These are phyloP conservation scores for Debaryomyces singareniensis DNA, from an alignment of 1,139 yeast species.

Conservation along the genomic window DNA sequence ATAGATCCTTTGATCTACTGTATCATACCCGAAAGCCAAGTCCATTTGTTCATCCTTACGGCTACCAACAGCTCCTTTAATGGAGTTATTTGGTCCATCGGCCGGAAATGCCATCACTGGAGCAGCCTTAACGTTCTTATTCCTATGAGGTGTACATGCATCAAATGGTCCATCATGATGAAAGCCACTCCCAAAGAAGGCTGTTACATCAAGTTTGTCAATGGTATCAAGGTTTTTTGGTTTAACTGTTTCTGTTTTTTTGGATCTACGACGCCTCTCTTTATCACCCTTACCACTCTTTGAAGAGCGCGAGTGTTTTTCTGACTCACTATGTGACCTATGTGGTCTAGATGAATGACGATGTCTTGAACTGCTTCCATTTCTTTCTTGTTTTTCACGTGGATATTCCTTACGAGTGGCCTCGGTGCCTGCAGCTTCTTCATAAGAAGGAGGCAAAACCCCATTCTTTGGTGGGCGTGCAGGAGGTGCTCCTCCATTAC, in stretches of 20 bases:
- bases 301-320: constrained; percentile 5
- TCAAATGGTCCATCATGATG: constrained; percentile 99
- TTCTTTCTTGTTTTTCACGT: constrained; percentile 34
- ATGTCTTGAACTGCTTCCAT: constrained; percentile 14
- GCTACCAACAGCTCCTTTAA: constrained; percentile 52
- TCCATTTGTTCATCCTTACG: constrained; percentile 52
- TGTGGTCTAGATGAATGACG: constrained; percentile 14
- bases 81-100: constrained; percentile 88
- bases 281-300: constrained; percentile 7
- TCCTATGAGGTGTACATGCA: constrained; percentile 95
- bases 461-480: constrained; percentile 27
- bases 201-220: constrained; percentile 92
- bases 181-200: constrained; percentile 89
- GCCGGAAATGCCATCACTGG: constrained; percentile 95
- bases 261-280: constrained; percentile 13
- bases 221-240: constrained; percentile 77
- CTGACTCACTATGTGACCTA: constrained; percentile 12
- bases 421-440: constrained; percentile 57
- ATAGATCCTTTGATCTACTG: constrained; percentile 30
- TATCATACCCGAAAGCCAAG: constrained; percentile 53
- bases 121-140: constrained; percentile 71
- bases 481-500: constrained; percentile 16
- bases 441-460: constrained; percentile 53
- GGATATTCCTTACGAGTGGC: constrained; percentile 40
- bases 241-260: constrained; percentile 38